Conservation (phyloP, 2,329 filamentous ascomycete species). For the Cladobotryum protrusum region DNA sequence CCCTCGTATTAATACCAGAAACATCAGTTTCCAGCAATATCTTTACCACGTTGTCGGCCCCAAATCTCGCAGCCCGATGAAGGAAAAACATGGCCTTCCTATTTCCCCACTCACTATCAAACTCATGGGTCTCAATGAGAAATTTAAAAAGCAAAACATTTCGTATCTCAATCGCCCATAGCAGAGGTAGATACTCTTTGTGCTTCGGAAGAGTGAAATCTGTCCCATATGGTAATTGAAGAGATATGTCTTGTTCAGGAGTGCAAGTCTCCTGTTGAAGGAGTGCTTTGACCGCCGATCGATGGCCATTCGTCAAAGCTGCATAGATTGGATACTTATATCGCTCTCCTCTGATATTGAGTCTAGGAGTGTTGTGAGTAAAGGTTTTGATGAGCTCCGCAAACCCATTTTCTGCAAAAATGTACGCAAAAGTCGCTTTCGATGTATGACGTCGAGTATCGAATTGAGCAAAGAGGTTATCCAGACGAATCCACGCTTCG, state of each 20-base stretch:
- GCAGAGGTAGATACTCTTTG: too few relatives aligned
- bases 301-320: neutral
- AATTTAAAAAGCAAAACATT: too few relatives aligned
- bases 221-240: too few relatives aligned
- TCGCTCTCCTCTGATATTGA: neutral
- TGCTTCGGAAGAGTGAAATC: too few relatives aligned
- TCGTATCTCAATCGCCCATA: too few relatives aligned
- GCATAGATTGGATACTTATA: conserved; percentile 2
- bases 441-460: neutral
- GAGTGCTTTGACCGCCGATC: too few relatives aligned
- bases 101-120: too few relatives aligned
- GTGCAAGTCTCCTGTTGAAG: too few relatives aligned
- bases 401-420: neutral
- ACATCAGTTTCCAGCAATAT: neutral
- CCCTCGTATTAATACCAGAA: neutral
- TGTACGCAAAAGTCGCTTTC: neutral
- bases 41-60: neutral
- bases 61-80: too few relatives aligned
- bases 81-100: too few relatives aligned
- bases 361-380: neutral
- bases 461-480: neutral
- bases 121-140: too few relatives aligned
- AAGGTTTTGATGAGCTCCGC: neutral
- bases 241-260: too few relatives aligned
- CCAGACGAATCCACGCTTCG: neutral